Base-by-base conservation (phyloP, 441 rosid genomes). In the Adansonia rubrostipa region DNA sequence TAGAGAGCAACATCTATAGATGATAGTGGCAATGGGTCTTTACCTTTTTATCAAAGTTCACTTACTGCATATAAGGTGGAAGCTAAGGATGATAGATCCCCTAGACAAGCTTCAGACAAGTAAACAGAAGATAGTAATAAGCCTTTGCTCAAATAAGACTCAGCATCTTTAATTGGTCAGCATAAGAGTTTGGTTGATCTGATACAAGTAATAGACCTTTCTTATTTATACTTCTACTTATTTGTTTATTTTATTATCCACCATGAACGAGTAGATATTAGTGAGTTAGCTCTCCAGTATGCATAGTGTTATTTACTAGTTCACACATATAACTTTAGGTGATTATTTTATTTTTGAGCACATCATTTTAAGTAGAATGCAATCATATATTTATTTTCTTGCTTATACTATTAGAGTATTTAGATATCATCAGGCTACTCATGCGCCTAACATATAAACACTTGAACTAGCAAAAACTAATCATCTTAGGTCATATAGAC, bases 171-270 rank as follows among this genome's bases (percentile, higher is more conserved):
- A 65, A 76, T 84, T 9, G 89, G 85, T 70, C 89, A 88, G 14
- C 96, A 88, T 82, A 94, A 92, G 84, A 94, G 95, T 87, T 84
- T 94, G 54, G 97, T 93, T 77, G 96, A 92, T 85, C 83, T 92
- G 62, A 90, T 94, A 84, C 97, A 92, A 95, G 98, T 94, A 28
- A 89, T 36, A 64, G 14, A 6, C 65, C 54, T 14, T 63, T 63
- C 17, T 33, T 14, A 2, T 63, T 28, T 28, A 28, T 6, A 13
- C 42, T 50, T 33, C 9, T 36, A 1, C 17, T 66, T 6, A 36
- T 65, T 65, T 11, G 15, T 24, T 6, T 19, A 44, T 61, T 24
- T 10, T 24, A 61, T 24, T 10, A 0, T 24, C n/a, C 1, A 0
- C 40, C 14, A 22, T 60, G 36, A 60, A 6, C 15, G 10, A 2